These are phyloP conservation scores for Phytophthora boehmeriae DNA, from an alignment of 352 stramenopile genomes.

Conservation along the genomic window DNA sequence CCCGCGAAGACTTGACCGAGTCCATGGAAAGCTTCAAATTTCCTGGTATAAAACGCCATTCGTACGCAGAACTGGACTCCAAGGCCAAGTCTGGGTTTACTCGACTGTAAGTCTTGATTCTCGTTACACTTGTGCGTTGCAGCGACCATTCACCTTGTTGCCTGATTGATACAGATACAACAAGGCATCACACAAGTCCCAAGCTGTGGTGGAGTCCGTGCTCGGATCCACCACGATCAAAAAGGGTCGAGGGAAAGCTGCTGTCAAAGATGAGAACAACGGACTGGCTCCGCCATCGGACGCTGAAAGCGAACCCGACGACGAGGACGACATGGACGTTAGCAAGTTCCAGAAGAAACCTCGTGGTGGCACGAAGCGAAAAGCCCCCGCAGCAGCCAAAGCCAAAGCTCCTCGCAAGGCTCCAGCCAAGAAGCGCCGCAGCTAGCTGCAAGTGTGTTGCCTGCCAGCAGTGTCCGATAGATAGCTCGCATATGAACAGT, in stretches of 20 bases:
- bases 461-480: background rate
- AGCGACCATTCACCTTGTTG: background rate
- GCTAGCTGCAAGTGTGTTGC: slow-evolving; percentile 20
- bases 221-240: slow-evolving; percentile 73
- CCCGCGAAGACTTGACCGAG: slow-evolving; percentile 97
- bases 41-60: slow-evolving; percentile 73
- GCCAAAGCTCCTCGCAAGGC: slow-evolving; percentile 55
- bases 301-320: slow-evolving; percentile 72
- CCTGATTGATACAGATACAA: slow-evolving; percentile 83
- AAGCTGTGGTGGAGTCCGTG: slow-evolving; percentile 92
- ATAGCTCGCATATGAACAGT: background rate
- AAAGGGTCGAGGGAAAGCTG: slow-evolving; percentile 69
- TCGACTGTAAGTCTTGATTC: slow-evolving; percentile 53
- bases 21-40: slow-evolving; percentile 94
- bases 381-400: slow-evolving; percentile 43
- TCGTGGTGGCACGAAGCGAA: slow-evolving; percentile 59
- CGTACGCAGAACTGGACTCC: slow-evolving; percentile 79
- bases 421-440: slow-evolving; percentile 61
- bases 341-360: slow-evolving; percentile 87
- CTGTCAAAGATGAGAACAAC: slow-evolving; percentile 45
- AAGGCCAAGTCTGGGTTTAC: slow-evolving; percentile 96
- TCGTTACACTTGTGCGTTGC: background rate
- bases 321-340: slow-evolving; percentile 68
- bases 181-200: slow-evolving; percentile 92
- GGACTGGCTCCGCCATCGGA: slow-evolving; percentile 64